Evolutionary conservation across 306 rosid genomes (phyloP), one percentile per base, ranked within the genome.

Genomic region (Arachis stenosperma): DNA sequence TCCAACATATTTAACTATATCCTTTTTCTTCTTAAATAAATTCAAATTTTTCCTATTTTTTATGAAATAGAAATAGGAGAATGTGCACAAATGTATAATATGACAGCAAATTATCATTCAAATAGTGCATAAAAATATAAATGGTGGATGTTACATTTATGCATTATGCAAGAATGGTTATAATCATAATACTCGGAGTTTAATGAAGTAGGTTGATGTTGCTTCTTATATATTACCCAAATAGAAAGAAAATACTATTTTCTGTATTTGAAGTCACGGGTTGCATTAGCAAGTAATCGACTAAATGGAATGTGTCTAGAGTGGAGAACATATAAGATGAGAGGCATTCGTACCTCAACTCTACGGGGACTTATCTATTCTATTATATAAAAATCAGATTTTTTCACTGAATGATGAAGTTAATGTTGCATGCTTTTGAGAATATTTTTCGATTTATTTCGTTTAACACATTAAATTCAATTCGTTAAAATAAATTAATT

Each of bases 271-370:
- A 67, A 58, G 67, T 67, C 59, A 61, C 51, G 14, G 30, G 44
- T 56, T 55, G 51, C 9, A 41, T 56, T 44, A n/a, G 54, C 60
- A 61, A 29, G 9, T 9, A 44, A 27, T 39, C 51, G 14, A 43
- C 67, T 15, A 41, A 27, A 47, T 37, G 63, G 59, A 61, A 69
- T 60, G 58, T 65, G 56, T 51, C 54, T 30, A 14, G 40, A 52
- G 17, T 17, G 17, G 17, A 17, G 17, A 17, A 17, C 0, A 13
- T 41, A 70, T n/a, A 33, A 37, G 48, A 66, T 41, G 39, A 81
- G 15, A 77, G 64, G 67, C 50, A 79, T 61, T 69, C 93, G 54
- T 80, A 94, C 98, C 97, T 89, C 95, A 64, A 94, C 50, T 82
- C 97, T 17, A 17, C 0, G 17, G 17, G 17, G 17, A 17, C 17